phyloP scores from a whole-genome alignment of 208 protist species.

The Trypanosomatidae sp. region DNA sequence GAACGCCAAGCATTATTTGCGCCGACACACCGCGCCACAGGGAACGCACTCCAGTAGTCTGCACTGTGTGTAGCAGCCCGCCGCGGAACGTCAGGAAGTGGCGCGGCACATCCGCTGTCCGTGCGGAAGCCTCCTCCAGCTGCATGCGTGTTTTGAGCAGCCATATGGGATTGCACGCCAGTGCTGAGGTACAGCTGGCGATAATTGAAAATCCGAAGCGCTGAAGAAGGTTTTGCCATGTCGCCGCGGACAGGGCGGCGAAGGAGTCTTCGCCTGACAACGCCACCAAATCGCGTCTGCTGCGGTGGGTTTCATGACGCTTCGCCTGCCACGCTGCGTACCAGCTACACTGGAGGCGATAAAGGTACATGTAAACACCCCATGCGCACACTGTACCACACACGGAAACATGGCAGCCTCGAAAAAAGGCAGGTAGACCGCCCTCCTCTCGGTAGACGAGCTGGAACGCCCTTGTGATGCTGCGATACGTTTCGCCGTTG shows the following conservation, averaged over 20 bases:
- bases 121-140: slow-evolving; percentile 49
- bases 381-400: slow-evolving; percentile 60
- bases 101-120: slow-evolving; percentile 19
- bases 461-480: slow-evolving; percentile 29
- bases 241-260: background rate
- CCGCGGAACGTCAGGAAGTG: slow-evolving; percentile 62
- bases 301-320: background rate
- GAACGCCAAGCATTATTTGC: slow-evolving; percentile 77
- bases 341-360: slow-evolving; percentile 46
- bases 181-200: slow-evolving; percentile 59
- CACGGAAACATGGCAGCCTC: slow-evolving; percentile 69
- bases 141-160: slow-evolving; percentile 92
- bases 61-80: slow-evolving; percentile 59
- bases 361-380: slow-evolving; percentile 91
- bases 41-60: slow-evolving; percentile 50
- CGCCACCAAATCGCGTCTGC: background rate
- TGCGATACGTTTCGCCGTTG: slow-evolving; percentile 72
- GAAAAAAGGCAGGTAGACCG: slow-evolving; percentile 51
- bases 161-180: slow-evolving; percentile 87
- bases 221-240: slow-evolving; percentile 41
- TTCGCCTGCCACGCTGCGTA: slow-evolving; percentile 12
- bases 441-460: slow-evolving; percentile 60
- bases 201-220: slow-evolving; percentile 56
- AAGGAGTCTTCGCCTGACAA: background rate
- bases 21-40: slow-evolving; percentile 81